phyloP scores from a whole-genome alignment of 2,329 filamentous ascomycete genomes.

The Beauveria sp. region DNA sequence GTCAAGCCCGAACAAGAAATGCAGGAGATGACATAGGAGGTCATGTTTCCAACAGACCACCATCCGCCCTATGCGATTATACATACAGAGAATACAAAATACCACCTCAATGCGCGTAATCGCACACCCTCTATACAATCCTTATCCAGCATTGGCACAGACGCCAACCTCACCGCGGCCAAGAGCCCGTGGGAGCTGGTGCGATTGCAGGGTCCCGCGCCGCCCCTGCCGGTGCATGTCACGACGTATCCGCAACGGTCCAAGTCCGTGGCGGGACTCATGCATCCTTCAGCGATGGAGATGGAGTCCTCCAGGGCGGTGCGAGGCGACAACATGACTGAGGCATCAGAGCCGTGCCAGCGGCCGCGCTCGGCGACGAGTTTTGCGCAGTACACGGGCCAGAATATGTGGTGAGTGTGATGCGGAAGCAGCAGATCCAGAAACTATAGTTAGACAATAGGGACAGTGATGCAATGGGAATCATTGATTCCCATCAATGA shows the following conservation, averaged over 20 bases:
- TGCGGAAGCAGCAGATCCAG: neutral
- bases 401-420: slow-evolving; percentile 7
- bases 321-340: neutral
- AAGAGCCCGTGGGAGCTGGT: slow-evolving; percentile 17
- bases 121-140: slow-evolving; percentile 5
- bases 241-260: neutral
- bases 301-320: neutral
- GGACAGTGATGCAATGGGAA: neutral
- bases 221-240: neutral
- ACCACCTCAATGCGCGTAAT: neutral
- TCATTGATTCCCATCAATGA: too few relatives aligned
- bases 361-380: slow-evolving; percentile 1
- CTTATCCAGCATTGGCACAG: neutral
- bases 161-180: slow-evolving; percentile 9
- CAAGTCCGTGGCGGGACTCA: neutral
- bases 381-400: neutral
- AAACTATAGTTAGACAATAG: slow-evolving; percentile 18
- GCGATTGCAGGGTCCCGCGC: slow-evolving; percentile 4
- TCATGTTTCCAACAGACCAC: slow-evolving; percentile 27
- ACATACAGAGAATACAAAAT: slow-evolving; percentile 22
- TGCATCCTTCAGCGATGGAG: neutral
- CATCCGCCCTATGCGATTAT: slow-evolving; percentile 26
- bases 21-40: slow-evolving; percentile 39
- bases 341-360: neutral
- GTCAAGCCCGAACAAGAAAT: slow-evolving; percentile 33